Percentiles rank a stretch among this genome's conserved stretches.
Conservation (phyloP, 768 basidiomycete genomes). For the Ephemerocybe angulata region DNA sequence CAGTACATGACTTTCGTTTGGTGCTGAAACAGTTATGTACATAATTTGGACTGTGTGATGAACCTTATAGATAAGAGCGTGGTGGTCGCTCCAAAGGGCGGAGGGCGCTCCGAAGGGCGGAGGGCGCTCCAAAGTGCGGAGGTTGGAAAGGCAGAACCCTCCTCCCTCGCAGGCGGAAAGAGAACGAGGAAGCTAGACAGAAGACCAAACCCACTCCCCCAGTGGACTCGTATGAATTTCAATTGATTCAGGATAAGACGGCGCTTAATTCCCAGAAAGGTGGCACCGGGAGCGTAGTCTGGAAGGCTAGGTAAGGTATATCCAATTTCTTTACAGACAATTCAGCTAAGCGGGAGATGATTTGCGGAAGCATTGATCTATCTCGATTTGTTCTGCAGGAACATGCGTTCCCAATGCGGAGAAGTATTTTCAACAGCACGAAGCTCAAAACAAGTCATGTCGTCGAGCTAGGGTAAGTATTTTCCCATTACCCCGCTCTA, state of each 20-base stretch:
- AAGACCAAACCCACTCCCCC: constrained; percentile 4
- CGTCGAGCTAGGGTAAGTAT: constrained; percentile 68
- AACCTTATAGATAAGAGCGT: no score
- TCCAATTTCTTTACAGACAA: not conserved
- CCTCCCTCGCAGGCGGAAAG: not conserved
- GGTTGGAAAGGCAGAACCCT: not conserved
- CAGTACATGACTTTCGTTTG: no score
- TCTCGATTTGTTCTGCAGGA: constrained; percentile 59
- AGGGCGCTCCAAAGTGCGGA: no score
- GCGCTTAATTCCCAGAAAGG: constrained; percentile 69
- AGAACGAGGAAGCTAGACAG: not conserved
- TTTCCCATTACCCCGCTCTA: constrained; percentile 3
- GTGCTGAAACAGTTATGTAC: no score
- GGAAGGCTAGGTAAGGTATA: constrained; percentile 67
- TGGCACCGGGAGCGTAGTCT: constrained; percentile 83
- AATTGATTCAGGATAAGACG: constrained; percentile 71
- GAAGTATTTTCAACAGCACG: constrained; percentile 42
- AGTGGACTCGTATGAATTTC: constrained; percentile 35
- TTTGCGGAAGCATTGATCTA: constrained; percentile 57
- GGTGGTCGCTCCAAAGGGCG: no score
- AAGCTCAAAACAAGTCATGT: constrained; percentile 46
- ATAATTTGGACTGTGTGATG: no score
- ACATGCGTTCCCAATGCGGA: constrained; percentile 35
- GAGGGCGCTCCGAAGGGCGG: no score
- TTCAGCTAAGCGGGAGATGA: not conserved